Percentiles rank a stretch among this genome's conserved stretches.
These are phyloP conservation scores for Xerocomus amazonicus DNA, from an alignment of 1,284 basidiomycete species.

Conservation along the genomic window DNA sequence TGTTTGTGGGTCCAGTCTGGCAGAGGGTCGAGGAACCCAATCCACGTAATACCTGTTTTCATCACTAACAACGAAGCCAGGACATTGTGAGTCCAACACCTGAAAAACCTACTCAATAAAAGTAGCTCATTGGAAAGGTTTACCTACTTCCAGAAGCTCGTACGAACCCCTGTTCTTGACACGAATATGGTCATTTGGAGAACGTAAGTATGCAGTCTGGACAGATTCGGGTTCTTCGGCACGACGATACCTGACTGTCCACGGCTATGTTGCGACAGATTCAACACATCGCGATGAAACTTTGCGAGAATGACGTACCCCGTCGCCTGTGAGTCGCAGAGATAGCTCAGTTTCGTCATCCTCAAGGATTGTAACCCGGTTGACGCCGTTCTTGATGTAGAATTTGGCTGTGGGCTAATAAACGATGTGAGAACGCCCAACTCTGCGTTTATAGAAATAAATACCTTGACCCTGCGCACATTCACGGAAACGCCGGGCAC, in stretches of 20 bases:
- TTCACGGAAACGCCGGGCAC: slow-evolving; percentile 84
- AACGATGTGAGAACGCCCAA: neutral
- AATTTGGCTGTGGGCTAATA: slow-evolving; percentile 82
- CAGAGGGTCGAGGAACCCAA: slow-evolving; percentile 72
- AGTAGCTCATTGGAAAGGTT: neutral
- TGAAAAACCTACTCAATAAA: slow-evolving; percentile 29
- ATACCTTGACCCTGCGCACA: slow-evolving; percentile 79
- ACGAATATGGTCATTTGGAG: slow-evolving; percentile 68
- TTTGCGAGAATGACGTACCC: slow-evolving; percentile 47
- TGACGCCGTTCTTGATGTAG: slow-evolving; percentile 58
- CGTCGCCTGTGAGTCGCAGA: slow-evolving; percentile 82
- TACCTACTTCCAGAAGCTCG: slow-evolving; percentile 63
- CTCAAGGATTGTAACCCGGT: slow-evolving; percentile 70
- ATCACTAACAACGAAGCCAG: slow-evolving; percentile 62
- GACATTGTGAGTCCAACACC: slow-evolving; percentile 83
- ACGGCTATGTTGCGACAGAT: slow-evolving; percentile 53
- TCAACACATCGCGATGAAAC: slow-evolving; percentile 1
- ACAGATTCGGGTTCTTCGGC: slow-evolving; percentile 46
- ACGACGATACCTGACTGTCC: slow-evolving; percentile 75
- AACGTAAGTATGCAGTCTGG: slow-evolving; percentile 47
- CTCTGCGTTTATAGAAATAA: slow-evolving; percentile 3
- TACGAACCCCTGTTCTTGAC: slow-evolving; percentile 76
- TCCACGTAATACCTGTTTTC: slow-evolving; percentile 69
- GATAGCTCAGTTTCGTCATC: slow-evolving; percentile 72
- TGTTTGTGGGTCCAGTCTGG: slow-evolving; percentile 54